Evolutionary conservation across 495 filamentous ascomycete species (phyloP).

Genomic region (Aspergillus hancockii): DNA sequence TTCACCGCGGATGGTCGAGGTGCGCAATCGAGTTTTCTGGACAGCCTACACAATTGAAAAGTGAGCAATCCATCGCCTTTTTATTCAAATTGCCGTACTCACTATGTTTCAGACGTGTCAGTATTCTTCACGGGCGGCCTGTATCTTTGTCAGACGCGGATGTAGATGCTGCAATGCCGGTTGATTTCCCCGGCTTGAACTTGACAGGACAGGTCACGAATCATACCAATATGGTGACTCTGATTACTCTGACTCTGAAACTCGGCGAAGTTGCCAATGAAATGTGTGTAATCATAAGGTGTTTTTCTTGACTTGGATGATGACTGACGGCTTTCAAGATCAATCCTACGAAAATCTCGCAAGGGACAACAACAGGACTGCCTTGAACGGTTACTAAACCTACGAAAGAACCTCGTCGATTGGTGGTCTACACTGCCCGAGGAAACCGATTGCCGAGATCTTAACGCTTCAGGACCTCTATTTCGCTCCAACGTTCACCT

Average conservation of each 20-base stretch:
- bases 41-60: conserved; percentile 54
- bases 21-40: conserved; percentile 54
- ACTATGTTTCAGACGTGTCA: conserved; percentile 31
- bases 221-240: conserved; percentile 47
- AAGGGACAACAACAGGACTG: conserved; percentile 47
- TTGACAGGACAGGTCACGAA: conserved; percentile 39
- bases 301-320: not conserved
- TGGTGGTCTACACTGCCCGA: conserved; percentile 53
- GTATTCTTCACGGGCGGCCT: conserved; percentile 51
- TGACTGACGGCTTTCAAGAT: conserved; percentile 21
- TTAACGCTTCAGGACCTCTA: conserved; percentile 39
- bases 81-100: conserved; percentile 13
- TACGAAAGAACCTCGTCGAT: conserved; percentile 44
- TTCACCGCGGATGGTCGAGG: conserved; percentile 43
- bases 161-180: conserved; percentile 49
- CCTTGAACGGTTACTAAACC: conserved; percentile 42
- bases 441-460: conserved; percentile 43
- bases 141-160: conserved; percentile 45
- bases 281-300: conserved; percentile 38
- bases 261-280: conserved; percentile 46
- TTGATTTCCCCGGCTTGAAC: conserved; percentile 44
- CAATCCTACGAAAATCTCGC: conserved; percentile 38
- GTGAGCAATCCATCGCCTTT: conserved; percentile 20
- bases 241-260: conserved; percentile 49
- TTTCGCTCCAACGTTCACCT: conserved; percentile 52